A percentile compares a stretch with the other conserved stretches of the same genome.
Conservation (phyloP, 2,329 filamentous ascomycete species). For the Sordariomycetes sp. region DNA sequence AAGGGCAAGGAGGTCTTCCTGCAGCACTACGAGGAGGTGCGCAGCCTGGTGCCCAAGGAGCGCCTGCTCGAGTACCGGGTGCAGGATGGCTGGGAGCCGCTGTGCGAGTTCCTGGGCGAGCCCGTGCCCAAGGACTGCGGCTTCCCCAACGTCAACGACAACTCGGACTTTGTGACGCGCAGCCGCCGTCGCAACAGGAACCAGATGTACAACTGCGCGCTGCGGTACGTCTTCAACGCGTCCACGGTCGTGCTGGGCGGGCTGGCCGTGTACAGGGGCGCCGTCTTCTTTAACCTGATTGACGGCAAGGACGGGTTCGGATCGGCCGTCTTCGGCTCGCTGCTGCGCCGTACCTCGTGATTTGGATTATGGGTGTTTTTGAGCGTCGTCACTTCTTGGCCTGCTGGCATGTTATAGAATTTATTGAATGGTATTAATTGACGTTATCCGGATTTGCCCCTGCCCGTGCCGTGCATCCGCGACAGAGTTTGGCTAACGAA, state of each 20-base stretch:
- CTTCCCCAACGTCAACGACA: conserved; percentile 27
- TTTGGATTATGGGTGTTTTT: no score
- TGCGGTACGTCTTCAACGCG: conserved; percentile 13
- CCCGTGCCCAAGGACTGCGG: conserved; percentile 18
- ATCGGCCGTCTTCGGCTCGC: background rate
- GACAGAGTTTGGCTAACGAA: no score
- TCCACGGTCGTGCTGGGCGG: conserved; percentile 1
- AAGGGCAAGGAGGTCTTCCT: conserved; percentile 54
- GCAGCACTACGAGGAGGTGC: conserved; percentile 24
- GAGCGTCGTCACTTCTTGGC: no score
- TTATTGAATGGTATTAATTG: no score
- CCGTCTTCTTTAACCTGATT: conserved; percentile 2
- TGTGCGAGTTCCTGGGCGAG: conserved; percentile 14
- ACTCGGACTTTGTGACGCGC: conserved; percentile 22
- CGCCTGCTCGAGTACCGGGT: conserved; percentile 23
- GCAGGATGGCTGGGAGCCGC: conserved; percentile 25
- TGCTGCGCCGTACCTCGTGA: background rate
- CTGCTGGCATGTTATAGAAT: no score
- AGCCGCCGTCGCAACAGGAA: conserved; percentile 21
- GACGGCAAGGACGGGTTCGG: background rate
- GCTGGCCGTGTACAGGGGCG: conserved; percentile 4
- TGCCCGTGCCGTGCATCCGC: no score
- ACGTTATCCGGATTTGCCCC: no score
- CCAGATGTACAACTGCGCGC: conserved; percentile 23
- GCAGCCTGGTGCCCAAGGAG: conserved; percentile 18